Percentiles rank a stretch among this genome's conserved stretches.
These are phyloP conservation scores for Penicillium polonicum DNA, from an alignment of 2,329 filamentous ascomycete genomes.

Conservation along the genomic window DNA sequence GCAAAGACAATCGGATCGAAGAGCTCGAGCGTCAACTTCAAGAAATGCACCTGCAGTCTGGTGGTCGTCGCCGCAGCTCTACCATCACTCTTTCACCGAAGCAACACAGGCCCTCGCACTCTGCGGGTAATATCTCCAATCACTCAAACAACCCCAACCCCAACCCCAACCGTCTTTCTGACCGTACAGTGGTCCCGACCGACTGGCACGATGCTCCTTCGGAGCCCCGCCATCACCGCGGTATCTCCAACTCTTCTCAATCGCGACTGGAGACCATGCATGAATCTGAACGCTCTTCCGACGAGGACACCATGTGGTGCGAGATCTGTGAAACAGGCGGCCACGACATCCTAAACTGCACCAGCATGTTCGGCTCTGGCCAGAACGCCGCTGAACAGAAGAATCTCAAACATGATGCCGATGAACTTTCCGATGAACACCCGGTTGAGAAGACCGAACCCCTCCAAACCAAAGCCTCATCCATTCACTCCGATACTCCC, in stretches of 20 bases:
- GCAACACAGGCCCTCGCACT: slow-evolving; percentile 35
- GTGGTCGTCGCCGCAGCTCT: slow-evolving; percentile 33
- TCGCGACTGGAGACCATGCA: slow-evolving; percentile 42
- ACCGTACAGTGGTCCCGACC: slow-evolving; percentile 44
- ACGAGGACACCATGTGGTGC: slow-evolving; percentile 79
- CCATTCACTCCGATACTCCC: slow-evolving; percentile 16
- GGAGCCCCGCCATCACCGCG: slow-evolving; percentile 28
- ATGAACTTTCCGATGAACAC: slow-evolving; percentile 13
- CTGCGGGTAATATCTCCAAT: slow-evolving; percentile 26
- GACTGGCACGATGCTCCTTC: slow-evolving; percentile 41
- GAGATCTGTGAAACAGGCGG: slow-evolving; percentile 92
- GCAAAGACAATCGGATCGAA: slow-evolving; percentile 72
- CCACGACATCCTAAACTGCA: slow-evolving; percentile 92
- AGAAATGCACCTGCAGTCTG: slow-evolving; percentile 32
- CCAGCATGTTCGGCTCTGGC: slow-evolving; percentile 71
- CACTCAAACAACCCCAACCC: slow-evolving; percentile 32
- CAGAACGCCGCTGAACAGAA: slow-evolving; percentile 21
- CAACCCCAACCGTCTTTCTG: slow-evolving; percentile 34
- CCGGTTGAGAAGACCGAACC: slow-evolving; percentile 14
- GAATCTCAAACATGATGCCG: slow-evolving; percentile 9
- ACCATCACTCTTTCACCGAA: slow-evolving; percentile 37
- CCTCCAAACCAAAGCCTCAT: slow-evolving; percentile 14
- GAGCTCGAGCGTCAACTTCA: slow-evolving; percentile 80
- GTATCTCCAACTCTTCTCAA: slow-evolving; percentile 29
- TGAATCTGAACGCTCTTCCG: slow-evolving; percentile 56